These are phyloP conservation scores for Leccinum solheimii DNA, from an alignment of 1,284 basidiomycete genomes.

Conservation along the genomic window DNA sequence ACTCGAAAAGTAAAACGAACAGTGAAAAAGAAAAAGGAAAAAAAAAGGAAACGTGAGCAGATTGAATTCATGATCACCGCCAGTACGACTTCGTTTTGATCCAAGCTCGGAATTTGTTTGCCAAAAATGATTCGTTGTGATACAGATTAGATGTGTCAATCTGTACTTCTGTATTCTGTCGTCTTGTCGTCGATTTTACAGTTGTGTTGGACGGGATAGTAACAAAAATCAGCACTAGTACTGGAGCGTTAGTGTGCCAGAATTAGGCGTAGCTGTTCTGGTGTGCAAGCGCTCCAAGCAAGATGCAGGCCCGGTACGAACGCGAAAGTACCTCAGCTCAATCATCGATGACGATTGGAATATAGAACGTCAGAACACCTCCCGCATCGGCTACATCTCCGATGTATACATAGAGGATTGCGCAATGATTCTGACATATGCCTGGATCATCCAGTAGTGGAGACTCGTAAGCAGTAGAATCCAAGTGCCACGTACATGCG, in stretches of 20 bases:
- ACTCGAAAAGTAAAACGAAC: background rate
- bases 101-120: conserved; percentile 10
- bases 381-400: conserved; percentile 80
- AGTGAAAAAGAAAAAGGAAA: background rate
- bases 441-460: conserved; percentile 45
- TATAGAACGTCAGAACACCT: conserved; percentile 88
- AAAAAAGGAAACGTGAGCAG: background rate
- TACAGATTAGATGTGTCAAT: conserved; percentile 10
- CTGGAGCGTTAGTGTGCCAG: too few relatives aligned
- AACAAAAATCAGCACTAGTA: background rate
- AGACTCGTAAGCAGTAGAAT: background rate
- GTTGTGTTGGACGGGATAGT: background rate
- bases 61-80: background rate
- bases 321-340: conserved; percentile 13
- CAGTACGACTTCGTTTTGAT: background rate
- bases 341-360: conserved; percentile 63
- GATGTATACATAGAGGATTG: conserved; percentile 90
- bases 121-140: conserved; percentile 7
- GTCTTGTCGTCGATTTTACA: background rate
- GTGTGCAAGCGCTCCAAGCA: background rate
- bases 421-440: conserved; percentile 81
- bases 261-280: too few relatives aligned
- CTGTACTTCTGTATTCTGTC: conserved; percentile 8
- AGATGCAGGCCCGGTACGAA: background rate
- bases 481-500: conserved; percentile 58